phyloP scores from a whole-genome alignment of 345 rosid genomes.

The Crucihimalaya himalaica region DNA sequence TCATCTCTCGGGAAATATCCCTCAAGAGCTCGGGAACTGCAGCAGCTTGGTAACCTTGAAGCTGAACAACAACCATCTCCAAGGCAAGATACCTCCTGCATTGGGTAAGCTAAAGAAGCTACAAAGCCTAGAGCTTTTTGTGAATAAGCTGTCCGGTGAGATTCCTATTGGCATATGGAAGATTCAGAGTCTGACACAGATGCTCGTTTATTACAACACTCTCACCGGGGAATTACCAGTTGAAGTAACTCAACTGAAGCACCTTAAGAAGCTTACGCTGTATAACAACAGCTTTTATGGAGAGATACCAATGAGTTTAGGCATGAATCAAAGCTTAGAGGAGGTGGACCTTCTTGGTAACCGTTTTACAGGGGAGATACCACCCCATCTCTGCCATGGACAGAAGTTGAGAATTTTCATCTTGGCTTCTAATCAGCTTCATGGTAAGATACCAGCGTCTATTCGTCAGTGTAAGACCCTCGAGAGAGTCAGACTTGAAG shows the following conservation, averaged over 20 bases:
- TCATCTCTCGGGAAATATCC: slow-evolving; percentile 64
- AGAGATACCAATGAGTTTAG: slow-evolving; percentile 59
- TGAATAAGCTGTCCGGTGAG: slow-evolving; percentile 61
- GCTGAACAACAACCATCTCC: slow-evolving; percentile 55
- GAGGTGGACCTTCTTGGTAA: slow-evolving; percentile 65
- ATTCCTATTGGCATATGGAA: slow-evolving; percentile 71
- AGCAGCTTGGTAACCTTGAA: slow-evolving; percentile 50
- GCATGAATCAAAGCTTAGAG: slow-evolving; percentile 64
- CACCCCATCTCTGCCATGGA: slow-evolving; percentile 68
- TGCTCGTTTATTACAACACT: slow-evolving; percentile 56
- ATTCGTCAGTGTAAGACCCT: slow-evolving; percentile 60
- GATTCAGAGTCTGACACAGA: slow-evolving; percentile 53
- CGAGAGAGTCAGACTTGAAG: slow-evolving; percentile 55
- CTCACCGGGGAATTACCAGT: slow-evolving; percentile 70
- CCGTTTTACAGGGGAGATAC: slow-evolving; percentile 64
- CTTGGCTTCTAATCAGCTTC: slow-evolving; percentile 64
- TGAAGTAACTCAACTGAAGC: slow-evolving; percentile 61
- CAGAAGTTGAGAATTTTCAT: slow-evolving; percentile 46
- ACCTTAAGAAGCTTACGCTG: slow-evolving; percentile 53
- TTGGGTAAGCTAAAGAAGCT: slow-evolving; percentile 52
- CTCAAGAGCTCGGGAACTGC: slow-evolving; percentile 69
- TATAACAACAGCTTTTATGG: slow-evolving; percentile 62
- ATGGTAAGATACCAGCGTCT: slow-evolving; percentile 61
- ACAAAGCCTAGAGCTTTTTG: slow-evolving; percentile 58
- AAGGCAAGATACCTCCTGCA: slow-evolving; percentile 66